Conservation (phyloP, 2,329 filamentous ascomycete genomes). For the Aspergillus hortae region DNA sequence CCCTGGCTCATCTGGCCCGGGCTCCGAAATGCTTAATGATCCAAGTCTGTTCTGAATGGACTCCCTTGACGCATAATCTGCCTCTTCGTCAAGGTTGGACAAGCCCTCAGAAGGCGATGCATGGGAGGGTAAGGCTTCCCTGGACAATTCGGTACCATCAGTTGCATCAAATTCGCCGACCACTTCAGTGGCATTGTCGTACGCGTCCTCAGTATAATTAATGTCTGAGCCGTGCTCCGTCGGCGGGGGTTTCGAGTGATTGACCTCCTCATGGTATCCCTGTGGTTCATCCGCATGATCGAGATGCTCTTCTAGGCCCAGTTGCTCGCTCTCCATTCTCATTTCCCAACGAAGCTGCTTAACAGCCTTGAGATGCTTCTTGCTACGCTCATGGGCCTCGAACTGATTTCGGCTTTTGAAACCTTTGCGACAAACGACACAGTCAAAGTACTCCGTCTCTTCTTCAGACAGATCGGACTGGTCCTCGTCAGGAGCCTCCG, state of each 20-base stretch:
- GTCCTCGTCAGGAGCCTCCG: slow-evolving; percentile 52
- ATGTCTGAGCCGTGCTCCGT: background rate
- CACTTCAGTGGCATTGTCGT: background rate
- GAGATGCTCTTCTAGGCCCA: slow-evolving; percentile 16
- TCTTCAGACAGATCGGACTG: slow-evolving; percentile 45
- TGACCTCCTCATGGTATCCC: background rate
- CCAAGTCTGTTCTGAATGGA: slow-evolving; percentile 38
- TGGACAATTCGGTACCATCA: background rate
- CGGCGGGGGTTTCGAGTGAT: background rate
- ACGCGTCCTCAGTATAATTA: no score
- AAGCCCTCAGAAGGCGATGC: background rate
- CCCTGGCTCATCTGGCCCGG: slow-evolving; percentile 7
- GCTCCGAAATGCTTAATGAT: slow-evolving; percentile 11
- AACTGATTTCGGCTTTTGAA: slow-evolving; percentile 93
- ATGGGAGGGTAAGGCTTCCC: background rate
- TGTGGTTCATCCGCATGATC: background rate
- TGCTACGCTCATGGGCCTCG: slow-evolving; percentile 90
- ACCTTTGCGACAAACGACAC: slow-evolving; percentile 60
- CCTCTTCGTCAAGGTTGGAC: slow-evolving; percentile 5
- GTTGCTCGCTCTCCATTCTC: slow-evolving; percentile 68
- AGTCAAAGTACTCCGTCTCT: slow-evolving; percentile 58
- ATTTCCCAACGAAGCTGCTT: slow-evolving; percentile 78
- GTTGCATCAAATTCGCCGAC: background rate
- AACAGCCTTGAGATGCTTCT: slow-evolving; percentile 87
- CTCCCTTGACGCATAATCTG: slow-evolving; percentile 43